These are phyloP conservation scores for Neoboletus magnificus DNA, from an alignment of 768 basidiomycete genomes.

Conservation along the genomic window DNA sequence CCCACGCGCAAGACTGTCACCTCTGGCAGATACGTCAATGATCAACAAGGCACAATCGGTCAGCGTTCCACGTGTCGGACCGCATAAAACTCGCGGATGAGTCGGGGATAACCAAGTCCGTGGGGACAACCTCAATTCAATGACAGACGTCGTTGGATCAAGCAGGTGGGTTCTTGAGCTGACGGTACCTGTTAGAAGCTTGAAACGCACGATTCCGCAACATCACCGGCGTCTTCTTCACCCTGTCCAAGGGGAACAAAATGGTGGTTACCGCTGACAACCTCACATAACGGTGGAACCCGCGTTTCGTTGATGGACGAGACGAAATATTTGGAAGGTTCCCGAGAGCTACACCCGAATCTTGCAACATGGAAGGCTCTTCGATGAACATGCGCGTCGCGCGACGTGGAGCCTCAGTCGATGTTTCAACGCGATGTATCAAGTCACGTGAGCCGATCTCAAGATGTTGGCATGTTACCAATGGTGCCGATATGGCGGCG, in stretches of 20 bases:
- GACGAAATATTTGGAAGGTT: background rate
- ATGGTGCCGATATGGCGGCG: background rate
- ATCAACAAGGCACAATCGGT: background rate
- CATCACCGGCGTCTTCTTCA: background rate
- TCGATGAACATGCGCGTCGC: no score
- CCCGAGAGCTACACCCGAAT: background rate
- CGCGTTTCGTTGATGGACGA: background rate
- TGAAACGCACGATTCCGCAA: background rate
- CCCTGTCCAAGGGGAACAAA: background rate
- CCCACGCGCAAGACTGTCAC: background rate
- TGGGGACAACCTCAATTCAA: background rate
- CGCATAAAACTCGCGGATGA: background rate
- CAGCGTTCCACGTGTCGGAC: background rate
- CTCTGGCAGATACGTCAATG: background rate
- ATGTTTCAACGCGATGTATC: background rate
- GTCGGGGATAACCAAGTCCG: background rate
- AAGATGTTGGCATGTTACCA: background rate
- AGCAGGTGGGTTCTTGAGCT: no score
- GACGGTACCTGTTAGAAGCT: background rate
- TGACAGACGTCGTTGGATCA: no score
- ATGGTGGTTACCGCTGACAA: background rate
- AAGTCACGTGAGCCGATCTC: background rate
- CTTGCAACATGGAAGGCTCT: no score
- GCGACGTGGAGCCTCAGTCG: background rate
- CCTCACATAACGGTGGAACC: background rate